Evolutionary conservation across 2,329 filamentous ascomycete genomes (phyloP), one percentile per base, ranked within the genome.

Genomic region (Ophiosphaerella herpotricha): DNA sequence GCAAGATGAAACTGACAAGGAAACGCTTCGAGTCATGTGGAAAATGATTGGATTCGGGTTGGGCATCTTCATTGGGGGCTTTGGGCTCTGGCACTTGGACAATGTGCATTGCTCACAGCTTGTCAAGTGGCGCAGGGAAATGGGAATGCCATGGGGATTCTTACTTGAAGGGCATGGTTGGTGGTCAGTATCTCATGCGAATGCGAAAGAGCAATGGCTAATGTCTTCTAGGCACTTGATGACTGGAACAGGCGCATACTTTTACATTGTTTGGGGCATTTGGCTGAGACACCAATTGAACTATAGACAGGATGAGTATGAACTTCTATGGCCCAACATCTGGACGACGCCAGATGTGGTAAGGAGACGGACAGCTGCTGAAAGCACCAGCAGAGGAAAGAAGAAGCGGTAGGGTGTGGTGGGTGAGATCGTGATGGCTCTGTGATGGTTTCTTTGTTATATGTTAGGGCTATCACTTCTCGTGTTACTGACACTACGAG

Each of bases 251-350:
- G 90, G 90, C 69, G 90, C 90, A 13, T 95, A 95, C 72, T 88
- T 87, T 67, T 91, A 93, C 68, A 90, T 95, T 60, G 78, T 85
- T 12, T 95, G 90, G 90, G 87, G 89, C 12, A 85, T 92, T 23
- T 93, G 89, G 87, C 79, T 94, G 14, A 83, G 89, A 35, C 85
- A 88, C 55, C 91, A 89, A 61, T 76, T 94, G 42, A 89, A 91
- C 54, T 84, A 85, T 3, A 80, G 80, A 39, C 88, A 90, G 64
- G 82, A 88, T 36, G 84, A 91, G 65, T 94, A 85, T 66, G 78
- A 82, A 61, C 75, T 94, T 48, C 64, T 82, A 43, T 95, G 90
- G 90, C 83, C 86, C 1, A 82, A 80, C 21, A 58, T 84, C 12
- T 81, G 78, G 6, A 82, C 72, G 9, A 61, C 85, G 54, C 84